Conservation (phyloP, 2,329 filamentous ascomycete genomes). For the Ophiostoma populinum region DNA sequence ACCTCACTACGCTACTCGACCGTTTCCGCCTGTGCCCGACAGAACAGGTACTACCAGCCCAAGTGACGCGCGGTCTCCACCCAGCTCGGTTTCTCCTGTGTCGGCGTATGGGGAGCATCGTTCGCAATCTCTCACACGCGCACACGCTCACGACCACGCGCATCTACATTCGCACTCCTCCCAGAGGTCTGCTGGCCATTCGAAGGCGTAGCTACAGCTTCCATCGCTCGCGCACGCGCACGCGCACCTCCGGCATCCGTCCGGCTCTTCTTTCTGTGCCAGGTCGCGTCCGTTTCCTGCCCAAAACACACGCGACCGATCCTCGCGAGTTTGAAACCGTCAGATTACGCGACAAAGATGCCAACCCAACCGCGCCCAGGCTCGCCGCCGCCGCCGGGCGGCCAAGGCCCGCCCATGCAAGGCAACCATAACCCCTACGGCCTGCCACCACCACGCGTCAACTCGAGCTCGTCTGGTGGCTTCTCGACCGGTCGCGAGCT, state of each 20-base stretch:
- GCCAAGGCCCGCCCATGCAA: neutral
- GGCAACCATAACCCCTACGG: slow-evolving; percentile 22
- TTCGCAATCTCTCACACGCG: no score
- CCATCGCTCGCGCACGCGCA: neutral
- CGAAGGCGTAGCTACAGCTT: slow-evolving; percentile 5
- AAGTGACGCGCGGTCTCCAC: slow-evolving; percentile 11
- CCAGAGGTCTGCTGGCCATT: slow-evolving; percentile 7
- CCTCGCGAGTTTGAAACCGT: no score
- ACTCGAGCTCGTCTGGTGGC: slow-evolving; percentile 21
- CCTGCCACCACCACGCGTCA: slow-evolving; percentile 28
- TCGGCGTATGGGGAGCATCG: slow-evolving; percentile 15
- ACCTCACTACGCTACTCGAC: slow-evolving; percentile 16
- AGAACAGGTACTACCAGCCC: no score
- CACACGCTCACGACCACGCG: no score
- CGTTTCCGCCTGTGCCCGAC: slow-evolving; percentile 15
- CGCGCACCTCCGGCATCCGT: slow-evolving; percentile 17
- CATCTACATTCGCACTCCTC: no score
- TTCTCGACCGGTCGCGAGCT: slow-evolving; percentile 34
- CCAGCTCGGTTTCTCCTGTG: slow-evolving; percentile 11
- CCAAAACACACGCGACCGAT: slow-evolving; percentile 24
- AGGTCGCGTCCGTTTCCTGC: slow-evolving; percentile 20
- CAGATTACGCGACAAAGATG: no score
- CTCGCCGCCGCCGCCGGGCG: slow-evolving; percentile 5
- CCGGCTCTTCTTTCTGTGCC: slow-evolving; percentile 25
- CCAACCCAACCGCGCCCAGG: slow-evolving; percentile 26